A percentile compares a stretch with the other conserved stretches of the same genome.
phyloP scores from a whole-genome alignment of 306 rosid species.

The Casuarina glauca region DNA sequence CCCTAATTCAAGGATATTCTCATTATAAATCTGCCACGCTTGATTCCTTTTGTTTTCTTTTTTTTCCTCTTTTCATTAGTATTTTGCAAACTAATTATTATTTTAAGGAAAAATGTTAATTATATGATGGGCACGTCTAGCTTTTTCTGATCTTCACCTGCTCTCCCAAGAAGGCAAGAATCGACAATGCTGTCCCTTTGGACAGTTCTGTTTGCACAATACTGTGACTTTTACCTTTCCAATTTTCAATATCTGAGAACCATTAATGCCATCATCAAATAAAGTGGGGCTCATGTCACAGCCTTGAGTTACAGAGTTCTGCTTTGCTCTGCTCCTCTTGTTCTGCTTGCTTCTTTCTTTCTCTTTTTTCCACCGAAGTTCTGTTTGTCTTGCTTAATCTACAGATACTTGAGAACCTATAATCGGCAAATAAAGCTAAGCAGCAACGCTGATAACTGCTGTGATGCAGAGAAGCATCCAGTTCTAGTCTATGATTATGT shows the following conservation, averaged over 20 bases:
- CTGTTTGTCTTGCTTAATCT: slow-evolving; percentile 23
- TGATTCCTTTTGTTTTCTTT: slow-evolving; percentile 48
- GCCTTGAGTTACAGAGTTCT: not conserved
- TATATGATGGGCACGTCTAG: slow-evolving; percentile 65
- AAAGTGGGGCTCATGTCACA: not conserved
- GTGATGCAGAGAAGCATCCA: slow-evolving; percentile 51
- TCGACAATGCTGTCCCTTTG: slow-evolving; percentile 55
- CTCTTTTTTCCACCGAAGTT: no score
- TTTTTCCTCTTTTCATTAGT: slow-evolving; percentile 17
- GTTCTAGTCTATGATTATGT: slow-evolving; percentile 62
- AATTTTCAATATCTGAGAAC: not conserved
- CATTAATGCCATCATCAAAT: not conserved
- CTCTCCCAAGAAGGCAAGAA: slow-evolving; percentile 25
- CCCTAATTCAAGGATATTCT: slow-evolving; percentile 79
- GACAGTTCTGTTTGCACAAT: slow-evolving; percentile 24
- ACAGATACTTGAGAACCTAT: slow-evolving; percentile 43
- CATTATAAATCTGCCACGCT: slow-evolving; percentile 79
- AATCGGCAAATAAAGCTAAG: slow-evolving; percentile 23
- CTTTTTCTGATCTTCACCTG: slow-evolving; percentile 35
- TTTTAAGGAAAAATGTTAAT: slow-evolving; percentile 53
- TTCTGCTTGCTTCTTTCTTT: no score
- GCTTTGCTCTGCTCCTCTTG: not conserved
- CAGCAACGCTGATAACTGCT: slow-evolving; percentile 51
- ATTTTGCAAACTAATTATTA: slow-evolving; percentile 38
- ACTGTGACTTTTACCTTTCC: slow-evolving; percentile 23